Percentiles rank a stretch among this genome's conserved stretches.
phyloP scores from a whole-genome alignment of 2,329 filamentous ascomycete species.

The Fusarium sp. region DNA sequence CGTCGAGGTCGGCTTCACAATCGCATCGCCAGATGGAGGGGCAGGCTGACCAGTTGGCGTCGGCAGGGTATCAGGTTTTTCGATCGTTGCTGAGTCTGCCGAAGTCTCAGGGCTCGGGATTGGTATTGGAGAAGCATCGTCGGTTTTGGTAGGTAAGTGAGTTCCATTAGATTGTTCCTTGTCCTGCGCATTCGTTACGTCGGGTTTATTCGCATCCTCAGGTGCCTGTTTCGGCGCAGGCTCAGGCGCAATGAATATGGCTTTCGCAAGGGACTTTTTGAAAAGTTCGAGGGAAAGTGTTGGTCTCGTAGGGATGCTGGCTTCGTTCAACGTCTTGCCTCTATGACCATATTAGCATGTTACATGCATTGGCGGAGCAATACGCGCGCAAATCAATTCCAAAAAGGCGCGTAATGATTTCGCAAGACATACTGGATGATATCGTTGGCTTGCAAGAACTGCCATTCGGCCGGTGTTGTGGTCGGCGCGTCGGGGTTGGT shows the following conservation, averaged over 20 bases:
- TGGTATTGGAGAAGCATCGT: constrained; percentile 19
- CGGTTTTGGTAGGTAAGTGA: constrained; percentile 13
- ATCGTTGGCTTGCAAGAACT: constrained; percentile 67
- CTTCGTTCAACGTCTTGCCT: constrained; percentile 61
- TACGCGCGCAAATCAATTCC: constrained; percentile 30
- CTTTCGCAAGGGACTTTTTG: constrained; percentile 52
- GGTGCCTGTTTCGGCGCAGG: constrained; percentile 11
- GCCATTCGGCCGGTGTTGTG: constrained; percentile 62
- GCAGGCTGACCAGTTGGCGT: neutral
- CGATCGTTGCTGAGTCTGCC: constrained; percentile 16
- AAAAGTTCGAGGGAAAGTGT: constrained; percentile 57
- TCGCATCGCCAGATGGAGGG: constrained; percentile 6
- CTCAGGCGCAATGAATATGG: constrained; percentile 37
- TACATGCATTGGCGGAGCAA: constrained; percentile 17
- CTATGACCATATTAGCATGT: constrained; percentile 44
- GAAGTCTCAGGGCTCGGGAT: constrained; percentile 17
- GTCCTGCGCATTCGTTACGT: constrained; percentile 14
- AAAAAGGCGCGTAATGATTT: constrained; percentile 29
- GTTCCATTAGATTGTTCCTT: constrained; percentile 21
- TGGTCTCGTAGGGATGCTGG: constrained; percentile 62
- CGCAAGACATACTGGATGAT: constrained; percentile 66
- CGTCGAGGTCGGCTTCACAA: constrained; percentile 23
- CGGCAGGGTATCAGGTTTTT: neutral
- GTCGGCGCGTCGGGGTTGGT: constrained; percentile 67
- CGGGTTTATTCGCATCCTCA: constrained; percentile 21